Evolutionary conservation across 345 rosid species (phyloP).

Genomic region (Sisymbrium altissimum): DNA sequence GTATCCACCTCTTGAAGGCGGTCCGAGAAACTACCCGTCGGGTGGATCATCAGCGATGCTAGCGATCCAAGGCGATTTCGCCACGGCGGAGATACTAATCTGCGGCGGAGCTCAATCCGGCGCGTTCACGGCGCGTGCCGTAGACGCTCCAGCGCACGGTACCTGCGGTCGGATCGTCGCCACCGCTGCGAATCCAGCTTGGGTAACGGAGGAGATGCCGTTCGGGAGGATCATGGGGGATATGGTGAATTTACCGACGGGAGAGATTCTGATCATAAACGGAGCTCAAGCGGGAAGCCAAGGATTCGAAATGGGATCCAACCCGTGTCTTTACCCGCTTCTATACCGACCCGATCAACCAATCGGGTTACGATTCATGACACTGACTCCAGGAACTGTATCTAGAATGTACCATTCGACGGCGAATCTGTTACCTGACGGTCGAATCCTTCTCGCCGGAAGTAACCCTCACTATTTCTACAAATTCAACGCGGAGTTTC

Average conservation of each 20-base stretch:
- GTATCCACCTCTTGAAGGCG: slow-evolving; percentile 74
- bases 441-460: slow-evolving; percentile 73
- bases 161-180: slow-evolving; percentile 67
- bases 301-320: slow-evolving; percentile 65
- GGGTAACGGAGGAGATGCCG: slow-evolving; percentile 88
- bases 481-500: slow-evolving; percentile 53
- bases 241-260: slow-evolving; percentile 83
- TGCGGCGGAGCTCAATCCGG: slow-evolving; percentile 89
- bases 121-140: slow-evolving; percentile 50
- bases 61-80: slow-evolving; percentile 47
- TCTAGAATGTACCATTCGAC: slow-evolving; percentile 93
- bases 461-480: slow-evolving; percentile 87
- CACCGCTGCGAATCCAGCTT: slow-evolving; percentile 43
- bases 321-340: slow-evolving; percentile 59
- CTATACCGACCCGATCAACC: slow-evolving; percentile 67
- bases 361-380: slow-evolving; percentile 59
- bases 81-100: slow-evolving; percentile 56
- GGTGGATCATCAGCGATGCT: slow-evolving; percentile 86
- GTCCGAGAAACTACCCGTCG: slow-evolving; percentile 80
- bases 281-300: slow-evolving; percentile 84
- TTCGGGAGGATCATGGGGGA: slow-evolving; percentile 92
- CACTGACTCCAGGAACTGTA: slow-evolving; percentile 67
- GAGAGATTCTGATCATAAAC: slow-evolving; percentile 66
- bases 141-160: slow-evolving; percentile 51
- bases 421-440: slow-evolving; percentile 81